These are phyloP conservation scores for Coniferiporia sulphurascens DNA, from an alignment of 1,284 basidiomycete species.

Conservation along the genomic window DNA sequence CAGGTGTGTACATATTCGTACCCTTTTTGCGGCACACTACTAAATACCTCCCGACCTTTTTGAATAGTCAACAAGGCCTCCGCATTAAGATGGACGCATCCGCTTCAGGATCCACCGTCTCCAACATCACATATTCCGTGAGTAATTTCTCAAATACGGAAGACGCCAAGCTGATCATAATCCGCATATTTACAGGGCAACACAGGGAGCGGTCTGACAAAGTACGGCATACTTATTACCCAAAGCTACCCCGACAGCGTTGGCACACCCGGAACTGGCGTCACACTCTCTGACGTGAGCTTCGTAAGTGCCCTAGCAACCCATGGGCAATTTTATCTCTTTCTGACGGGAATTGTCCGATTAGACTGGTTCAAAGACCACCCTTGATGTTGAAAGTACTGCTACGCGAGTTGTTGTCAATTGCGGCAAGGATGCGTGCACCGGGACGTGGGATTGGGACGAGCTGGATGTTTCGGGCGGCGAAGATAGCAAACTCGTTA, in stretches of 20 bases:
- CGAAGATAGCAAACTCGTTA: slow-evolving; percentile 32
- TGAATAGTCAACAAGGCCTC: slow-evolving; percentile 35
- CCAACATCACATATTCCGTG: slow-evolving; percentile 38
- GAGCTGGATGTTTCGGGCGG: slow-evolving; percentile 43
- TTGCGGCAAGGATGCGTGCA: slow-evolving; percentile 42
- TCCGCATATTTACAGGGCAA: slow-evolving; percentile 33
- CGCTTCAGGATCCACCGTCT: slow-evolving; percentile 37
- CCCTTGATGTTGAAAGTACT: slow-evolving; percentile 31
- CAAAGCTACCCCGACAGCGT: slow-evolving; percentile 44
- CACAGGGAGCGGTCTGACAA: slow-evolving; percentile 33
- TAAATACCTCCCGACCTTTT: slow-evolving; percentile 8
- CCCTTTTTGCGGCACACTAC: not conserved
- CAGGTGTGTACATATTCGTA: slow-evolving; percentile 35
- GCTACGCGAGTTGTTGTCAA: slow-evolving; percentile 39
- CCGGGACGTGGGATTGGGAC: slow-evolving; percentile 50
- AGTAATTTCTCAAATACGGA: not conserved
- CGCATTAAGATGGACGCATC: slow-evolving; percentile 42
- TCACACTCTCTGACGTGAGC: slow-evolving; percentile 21
- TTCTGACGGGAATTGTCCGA: slow-evolving; percentile 33
- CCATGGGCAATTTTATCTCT: not conserved
- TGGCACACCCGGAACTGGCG: slow-evolving; percentile 46
- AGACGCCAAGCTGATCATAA: not conserved
- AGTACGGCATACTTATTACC: slow-evolving; percentile 42
- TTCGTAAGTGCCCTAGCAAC: not conserved
- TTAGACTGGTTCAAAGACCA: slow-evolving; percentile 30